A percentile compares a stretch with the other conserved stretches of the same genome.
phyloP scores from a whole-genome alignment of 352 stramenopile species.

The Detonula confervacea region DNA sequence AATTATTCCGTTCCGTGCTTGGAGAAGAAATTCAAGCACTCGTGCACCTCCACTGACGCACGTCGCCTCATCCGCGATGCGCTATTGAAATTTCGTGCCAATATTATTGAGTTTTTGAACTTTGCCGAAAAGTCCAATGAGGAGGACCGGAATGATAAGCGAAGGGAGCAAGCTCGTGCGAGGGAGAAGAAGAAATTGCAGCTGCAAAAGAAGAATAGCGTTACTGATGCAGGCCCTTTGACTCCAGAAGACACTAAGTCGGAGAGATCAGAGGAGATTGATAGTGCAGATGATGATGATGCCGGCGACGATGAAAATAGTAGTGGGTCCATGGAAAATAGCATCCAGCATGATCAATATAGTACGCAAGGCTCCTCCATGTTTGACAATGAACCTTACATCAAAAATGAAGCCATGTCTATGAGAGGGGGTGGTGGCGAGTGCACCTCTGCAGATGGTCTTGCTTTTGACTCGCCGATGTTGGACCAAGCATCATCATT shows the following conservation, averaged over 20 bases:
- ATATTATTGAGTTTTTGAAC: constrained; percentile 62
- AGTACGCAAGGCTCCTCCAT: neutral
- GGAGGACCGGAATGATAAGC: constrained; percentile 39
- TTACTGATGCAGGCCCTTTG: too few relatives aligned
- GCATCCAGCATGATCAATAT: neutral
- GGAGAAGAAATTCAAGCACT: constrained; percentile 44
- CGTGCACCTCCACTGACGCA: constrained; percentile 58
- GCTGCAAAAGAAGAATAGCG: constrained; percentile 2
- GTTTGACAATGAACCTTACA: neutral
- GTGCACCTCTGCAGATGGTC: constrained; percentile 2
- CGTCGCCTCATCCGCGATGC: constrained; percentile 61
- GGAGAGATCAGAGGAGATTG: too few relatives aligned
- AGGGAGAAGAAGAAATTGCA: constrained; percentile 42
- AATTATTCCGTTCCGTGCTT: constrained; percentile 7
- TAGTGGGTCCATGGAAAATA: constrained; percentile 1
- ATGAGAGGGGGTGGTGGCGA: constrained; percentile 51
- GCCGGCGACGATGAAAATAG: neutral
- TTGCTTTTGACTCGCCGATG: neutral
- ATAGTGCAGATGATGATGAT: constrained; percentile 10
- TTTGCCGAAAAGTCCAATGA: constrained; percentile 48
- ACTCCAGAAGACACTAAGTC: neutral
- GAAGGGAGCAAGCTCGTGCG: constrained; percentile 31
- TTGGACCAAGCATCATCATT: neutral
- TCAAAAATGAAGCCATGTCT: constrained; percentile 38
- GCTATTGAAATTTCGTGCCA: constrained; percentile 68